A percentile compares a stretch with the other conserved stretches of the same genome.
These are phyloP conservation scores for Podaxis mareebaensis DNA, from an alignment of 768 basidiomycete species.

Conservation along the genomic window DNA sequence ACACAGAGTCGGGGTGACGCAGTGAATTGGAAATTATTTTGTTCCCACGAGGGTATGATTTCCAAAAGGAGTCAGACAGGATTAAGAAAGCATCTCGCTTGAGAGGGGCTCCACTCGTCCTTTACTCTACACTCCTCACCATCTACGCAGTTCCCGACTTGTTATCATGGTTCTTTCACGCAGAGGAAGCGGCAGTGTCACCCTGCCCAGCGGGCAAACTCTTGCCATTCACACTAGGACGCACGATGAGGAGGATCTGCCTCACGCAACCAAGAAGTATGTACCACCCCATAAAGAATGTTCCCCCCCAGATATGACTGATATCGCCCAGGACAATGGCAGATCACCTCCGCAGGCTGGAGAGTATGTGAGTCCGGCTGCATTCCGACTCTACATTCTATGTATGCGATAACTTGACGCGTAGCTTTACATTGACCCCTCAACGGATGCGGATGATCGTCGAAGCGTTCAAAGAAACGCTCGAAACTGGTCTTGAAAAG, in stretches of 20 bases:
- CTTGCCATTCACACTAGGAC: slow-evolving; percentile 88
- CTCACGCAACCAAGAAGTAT: slow-evolving; percentile 93
- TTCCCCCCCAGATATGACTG: slow-evolving; percentile 12
- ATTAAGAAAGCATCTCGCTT: slow-evolving; percentile 13
- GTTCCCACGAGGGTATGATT: slow-evolving; percentile 26
- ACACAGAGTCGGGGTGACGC: slow-evolving; percentile 10
- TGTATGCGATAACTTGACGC: slow-evolving; percentile 12
- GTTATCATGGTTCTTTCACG: slow-evolving; percentile 63
- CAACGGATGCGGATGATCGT: slow-evolving; percentile 97
- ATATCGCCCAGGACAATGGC: slow-evolving; percentile 74
- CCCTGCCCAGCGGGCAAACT: slow-evolving; percentile 73
- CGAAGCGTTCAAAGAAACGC: slow-evolving; percentile 90
- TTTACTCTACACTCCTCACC: slow-evolving; percentile 21
- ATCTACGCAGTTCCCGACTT: slow-evolving; percentile 11
- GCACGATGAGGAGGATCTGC: slow-evolving; percentile 83
- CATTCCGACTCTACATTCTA: slow-evolving; percentile 15
- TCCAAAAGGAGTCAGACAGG: slow-evolving; percentile 16
- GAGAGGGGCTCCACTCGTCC: neutral
- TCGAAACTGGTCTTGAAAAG: slow-evolving; percentile 85
- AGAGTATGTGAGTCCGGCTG: slow-evolving; percentile 64
- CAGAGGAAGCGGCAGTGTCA: slow-evolving; percentile 75
- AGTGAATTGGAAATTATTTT: neutral
- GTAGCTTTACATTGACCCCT: slow-evolving; percentile 82
- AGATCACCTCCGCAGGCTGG: slow-evolving; percentile 90
- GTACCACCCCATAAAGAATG: slow-evolving; percentile 22